phyloP scores from a whole-genome alignment of 148 eudicot genomes.

The Rhododendron ovatum region DNA sequence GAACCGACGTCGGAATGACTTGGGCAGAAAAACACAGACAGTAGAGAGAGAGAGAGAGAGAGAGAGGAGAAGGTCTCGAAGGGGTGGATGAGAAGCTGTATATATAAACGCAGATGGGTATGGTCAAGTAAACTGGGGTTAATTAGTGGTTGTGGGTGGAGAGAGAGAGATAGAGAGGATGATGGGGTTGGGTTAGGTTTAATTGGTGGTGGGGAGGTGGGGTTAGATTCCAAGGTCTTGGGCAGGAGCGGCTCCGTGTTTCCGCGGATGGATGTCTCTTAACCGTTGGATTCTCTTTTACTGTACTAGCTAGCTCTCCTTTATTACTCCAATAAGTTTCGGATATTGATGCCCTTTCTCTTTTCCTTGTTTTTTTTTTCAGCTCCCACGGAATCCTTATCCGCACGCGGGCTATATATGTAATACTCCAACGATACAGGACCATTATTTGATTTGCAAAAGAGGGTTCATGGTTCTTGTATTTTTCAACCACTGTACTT shows the following conservation, averaged over 20 bases:
- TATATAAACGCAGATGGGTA: background rate
- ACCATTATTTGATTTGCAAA: background rate
- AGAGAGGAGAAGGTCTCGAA: background rate
- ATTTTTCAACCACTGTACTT: no score
- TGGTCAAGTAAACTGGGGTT: background rate
- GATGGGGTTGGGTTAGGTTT: conserved; percentile 12
- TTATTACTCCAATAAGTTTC: no score
- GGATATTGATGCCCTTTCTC: conserved; percentile 22
- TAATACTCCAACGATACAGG: no score
- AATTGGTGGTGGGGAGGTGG: background rate
- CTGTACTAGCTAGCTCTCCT: background rate
- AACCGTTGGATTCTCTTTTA: conserved; percentile 21
- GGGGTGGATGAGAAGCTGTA: background rate
- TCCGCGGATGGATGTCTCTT: conserved; percentile 37
- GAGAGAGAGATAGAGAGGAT: background rate
- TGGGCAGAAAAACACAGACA: background rate
- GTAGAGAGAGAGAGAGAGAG: background rate
- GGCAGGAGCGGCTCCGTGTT: conserved; percentile 47
- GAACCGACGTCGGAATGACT: background rate
- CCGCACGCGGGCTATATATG: background rate
- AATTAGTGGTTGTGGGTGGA: background rate
- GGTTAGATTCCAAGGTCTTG: conserved; percentile 35
- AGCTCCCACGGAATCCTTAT: background rate
- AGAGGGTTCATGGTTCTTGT: background rate
- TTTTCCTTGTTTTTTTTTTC: background rate